Evolutionary conservation across 495 filamentous ascomycete species (phyloP), one percentile per base, ranked within the genome.

Genomic region (Clavariopsis aquatica): DNA sequence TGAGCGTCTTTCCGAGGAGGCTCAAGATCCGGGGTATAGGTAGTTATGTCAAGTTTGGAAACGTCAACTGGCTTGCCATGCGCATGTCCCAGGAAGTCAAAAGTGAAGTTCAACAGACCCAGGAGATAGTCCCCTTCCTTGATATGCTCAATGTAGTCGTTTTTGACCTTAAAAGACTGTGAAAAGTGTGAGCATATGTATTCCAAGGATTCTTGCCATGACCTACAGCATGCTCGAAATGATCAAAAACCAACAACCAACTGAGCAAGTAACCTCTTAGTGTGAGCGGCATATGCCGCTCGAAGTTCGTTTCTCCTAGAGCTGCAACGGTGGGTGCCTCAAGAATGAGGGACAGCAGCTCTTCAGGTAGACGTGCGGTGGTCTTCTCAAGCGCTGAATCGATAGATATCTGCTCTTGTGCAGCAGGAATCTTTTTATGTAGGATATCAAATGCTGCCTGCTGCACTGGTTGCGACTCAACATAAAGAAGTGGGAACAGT

Each of bases 211-310:
- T 17, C 3, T 17, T 43, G 13, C 13, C n/a, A 17, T 43, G 38
- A 55, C 82, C 69, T 82, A 85, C 84, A 6, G 92, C 85, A 46
- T 87, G 85, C 52, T 82, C 78, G 72, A 94, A 94, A 62, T 92
- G 89, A 69, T 94, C 92, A 71, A 96, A 97, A 2, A 96, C 84
- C 15, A 98, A 77, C 60, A 91, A 84, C 94, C 94, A 98, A 43
- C 92, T 89, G 27, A 96, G 77, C n/a, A 98, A 81, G 72, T 96
- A 99, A 5, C 87, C 85, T 51, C 89, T 81, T 68, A 82, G 54
- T 64, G 77, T 57, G 22, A 75, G 54, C 71, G 86, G 77, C 76
- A 95, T 75, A 62, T 72, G 57, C 57, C 77, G n/a, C 81, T 81
- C 74, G 45, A 80, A 78, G 29, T 69, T 71, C 49, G 75, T 73